These are phyloP conservation scores for Micromonas pusilla DNA, from an alignment of 139 green algal species.

Conservation along the genomic window DNA sequence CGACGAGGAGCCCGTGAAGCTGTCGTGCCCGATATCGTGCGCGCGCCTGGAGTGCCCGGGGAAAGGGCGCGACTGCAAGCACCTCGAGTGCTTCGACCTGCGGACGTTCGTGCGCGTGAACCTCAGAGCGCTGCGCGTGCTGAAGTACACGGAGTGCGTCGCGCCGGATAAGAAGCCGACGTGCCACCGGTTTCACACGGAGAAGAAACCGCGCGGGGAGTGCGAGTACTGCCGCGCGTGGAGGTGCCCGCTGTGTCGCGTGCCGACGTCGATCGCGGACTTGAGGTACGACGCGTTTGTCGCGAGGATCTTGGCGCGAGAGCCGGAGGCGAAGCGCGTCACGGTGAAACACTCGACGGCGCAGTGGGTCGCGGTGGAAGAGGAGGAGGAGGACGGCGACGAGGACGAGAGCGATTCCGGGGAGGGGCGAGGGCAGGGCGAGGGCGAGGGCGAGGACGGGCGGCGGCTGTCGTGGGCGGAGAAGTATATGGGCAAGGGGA, in stretches of 20 bases:
- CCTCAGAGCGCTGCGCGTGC: too few relatives aligned
- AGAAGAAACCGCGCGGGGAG: background rate
- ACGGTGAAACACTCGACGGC: background rate
- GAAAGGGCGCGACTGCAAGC: background rate
- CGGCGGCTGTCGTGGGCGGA: too few relatives aligned
- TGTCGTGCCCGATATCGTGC: background rate
- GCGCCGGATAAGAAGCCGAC: background rate
- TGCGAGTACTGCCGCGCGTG: background rate
- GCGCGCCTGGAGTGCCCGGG: background rate
- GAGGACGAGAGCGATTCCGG: too few relatives aligned
- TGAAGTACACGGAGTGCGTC: background rate
- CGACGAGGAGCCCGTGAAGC: background rate
- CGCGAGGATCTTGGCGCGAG: background rate
- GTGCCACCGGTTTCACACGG: background rate
- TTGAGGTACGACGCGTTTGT: background rate
- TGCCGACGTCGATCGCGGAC: background rate
- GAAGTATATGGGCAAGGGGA: too few relatives aligned
- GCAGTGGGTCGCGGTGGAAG: background rate
- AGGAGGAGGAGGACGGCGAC: background rate
- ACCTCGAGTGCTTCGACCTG: constrained; percentile 4
- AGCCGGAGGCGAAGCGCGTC: background rate
- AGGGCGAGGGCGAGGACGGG: too few relatives aligned
- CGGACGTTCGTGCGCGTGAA: background rate
- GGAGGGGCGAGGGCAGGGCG: too few relatives aligned
- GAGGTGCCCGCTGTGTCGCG: background rate